Percentiles rank a stretch among this genome's conserved stretches.
Evolutionary conservation across 306 rosid species (phyloP).

Genomic region (Luffa aegyptiaca): DNA sequence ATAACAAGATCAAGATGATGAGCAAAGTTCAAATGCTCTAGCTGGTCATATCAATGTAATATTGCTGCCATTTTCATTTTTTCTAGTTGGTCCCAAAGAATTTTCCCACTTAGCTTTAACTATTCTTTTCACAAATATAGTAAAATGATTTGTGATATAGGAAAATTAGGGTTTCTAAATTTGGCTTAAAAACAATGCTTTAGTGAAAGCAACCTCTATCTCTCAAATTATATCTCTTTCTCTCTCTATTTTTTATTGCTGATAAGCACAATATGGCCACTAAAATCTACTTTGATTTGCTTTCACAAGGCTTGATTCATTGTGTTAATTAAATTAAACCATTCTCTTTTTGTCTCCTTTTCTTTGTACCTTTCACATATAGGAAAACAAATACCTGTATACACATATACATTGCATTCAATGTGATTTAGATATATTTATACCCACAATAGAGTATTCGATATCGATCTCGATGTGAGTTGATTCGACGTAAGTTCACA

Average conservation of each 20-base stretch:
- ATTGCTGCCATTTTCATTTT: not conserved
- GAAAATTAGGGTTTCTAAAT: conserved; percentile 9
- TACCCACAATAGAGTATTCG: not conserved
- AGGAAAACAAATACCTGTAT: not conserved
- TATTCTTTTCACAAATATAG: not conserved
- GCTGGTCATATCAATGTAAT: not conserved
- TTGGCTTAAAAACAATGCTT: conserved; percentile 13
- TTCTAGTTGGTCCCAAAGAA: not conserved
- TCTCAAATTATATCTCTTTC: not conserved
- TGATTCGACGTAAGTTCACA: not conserved
- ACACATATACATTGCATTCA: conserved; percentile 2
- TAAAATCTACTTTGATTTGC: conserved; percentile 4
- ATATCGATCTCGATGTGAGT: not conserved
- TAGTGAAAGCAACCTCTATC: conserved; percentile 5
- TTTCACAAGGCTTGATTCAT: conserved; percentile 6
- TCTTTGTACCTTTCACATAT: not conserved
- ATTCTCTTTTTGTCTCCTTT: not conserved
- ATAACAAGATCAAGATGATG: not conserved
- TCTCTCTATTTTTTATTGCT: not conserved
- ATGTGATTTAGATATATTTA: not conserved
- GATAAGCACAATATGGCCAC: conserved; percentile 9
- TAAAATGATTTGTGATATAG: conserved; percentile 4
- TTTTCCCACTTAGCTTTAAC: not conserved
- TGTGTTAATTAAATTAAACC: not conserved
- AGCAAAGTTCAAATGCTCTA: not conserved